Base-by-base conservation (phyloP, 176 grass and related monocot genomes). In the Miscanthus lutarioriparius region DNA sequence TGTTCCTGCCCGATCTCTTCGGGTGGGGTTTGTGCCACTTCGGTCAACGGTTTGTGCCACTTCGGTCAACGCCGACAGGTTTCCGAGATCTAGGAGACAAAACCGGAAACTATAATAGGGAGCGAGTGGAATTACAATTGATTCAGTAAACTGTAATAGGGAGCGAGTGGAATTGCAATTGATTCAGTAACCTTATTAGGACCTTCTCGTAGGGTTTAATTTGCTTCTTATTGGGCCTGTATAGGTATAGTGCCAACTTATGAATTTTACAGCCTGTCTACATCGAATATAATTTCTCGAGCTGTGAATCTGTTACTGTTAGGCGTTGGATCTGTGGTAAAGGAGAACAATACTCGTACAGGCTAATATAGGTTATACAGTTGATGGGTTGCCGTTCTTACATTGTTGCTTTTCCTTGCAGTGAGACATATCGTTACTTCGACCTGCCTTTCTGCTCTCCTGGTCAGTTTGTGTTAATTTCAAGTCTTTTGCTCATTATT, bases 391-490 rank as follows among this genome's bases (percentile, higher is more conserved):
- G 2, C 8, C 26, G 28, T 77, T 65, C 81, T 83, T 75, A 92
- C 56, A 68, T 2, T 1, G 0, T 39, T 6, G 54, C 43, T n/a
- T 90, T 85, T 61, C 23, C 23, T 75, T 93, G 67, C 89, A 98
- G 96, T 12, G 96, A 98, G 91, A 98, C 96, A 1, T 98, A 98
- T 38, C 93, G 93, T 25, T 98, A 93, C 87, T 98, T 93, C 47
- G 96, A 98, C 78, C 89, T 98, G 26, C 96, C 96, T 26, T 95
- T 98, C 87, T 98, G 96, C 89, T 86, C 86, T 70, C 96, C 96
- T 15, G 91, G 96, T 98, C 68, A 89, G 88, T 85, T 81, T 4
- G 0, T 43, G 12, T 38, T 39, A 11, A 45, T 43, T 67, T 85
- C 35, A 72, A 25, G 41, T 39, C 2, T 47, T 5, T 28, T 37